Evolutionary conservation across 192 early-diverging fungal genomes (phyloP).

Genomic region (Coemansia javaensis): DNA sequence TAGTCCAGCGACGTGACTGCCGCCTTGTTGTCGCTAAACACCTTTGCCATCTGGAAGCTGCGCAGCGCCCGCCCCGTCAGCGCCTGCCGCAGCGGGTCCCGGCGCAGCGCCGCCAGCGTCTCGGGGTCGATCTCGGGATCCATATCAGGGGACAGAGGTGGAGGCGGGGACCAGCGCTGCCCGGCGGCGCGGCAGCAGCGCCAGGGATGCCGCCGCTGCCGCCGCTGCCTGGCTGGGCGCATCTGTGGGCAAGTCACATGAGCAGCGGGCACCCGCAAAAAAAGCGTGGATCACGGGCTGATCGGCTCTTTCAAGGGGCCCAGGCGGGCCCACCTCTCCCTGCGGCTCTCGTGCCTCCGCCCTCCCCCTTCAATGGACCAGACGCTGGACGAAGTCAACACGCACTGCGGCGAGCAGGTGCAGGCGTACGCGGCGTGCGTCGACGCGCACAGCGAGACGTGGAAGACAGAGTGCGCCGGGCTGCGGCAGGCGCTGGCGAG

Average conservation of each 20-base stretch:
- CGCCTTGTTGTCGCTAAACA: conserved; percentile 70
- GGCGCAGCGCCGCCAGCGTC: conserved; percentile 16
- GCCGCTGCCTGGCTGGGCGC: too few species aligned
- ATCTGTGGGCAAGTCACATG: too few species aligned
- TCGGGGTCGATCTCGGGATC: conserved; percentile 11
- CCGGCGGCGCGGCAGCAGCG: too few species aligned
- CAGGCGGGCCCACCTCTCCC: too few species aligned
- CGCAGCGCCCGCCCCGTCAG: conserved; percentile 13
- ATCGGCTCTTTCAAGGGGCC: too few species aligned
- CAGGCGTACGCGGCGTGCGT: conserved; percentile 43
- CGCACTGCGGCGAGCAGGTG: conserved; percentile 49
- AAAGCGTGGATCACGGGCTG: too few species aligned
- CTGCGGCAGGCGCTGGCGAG: conserved; percentile 39
- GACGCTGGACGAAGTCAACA: conserved; percentile 50
- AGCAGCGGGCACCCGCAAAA: too few species aligned
- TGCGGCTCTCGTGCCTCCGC: too few species aligned
- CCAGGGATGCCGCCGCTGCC: too few species aligned
- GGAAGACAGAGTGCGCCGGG: conserved; percentile 34
- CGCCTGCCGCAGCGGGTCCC: conserved; percentile 23
- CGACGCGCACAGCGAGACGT: conserved; percentile 33
- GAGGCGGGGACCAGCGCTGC: too few species aligned
- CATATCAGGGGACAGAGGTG: too few species aligned
- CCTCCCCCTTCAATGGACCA: conserved; percentile 29
- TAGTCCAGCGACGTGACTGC: conserved; percentile 79
- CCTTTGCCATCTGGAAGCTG: conserved; percentile 55